These are phyloP conservation scores for Cercospora zeina DNA, from an alignment of 2,329 filamentous ascomycete species.

Conservation along the genomic window DNA sequence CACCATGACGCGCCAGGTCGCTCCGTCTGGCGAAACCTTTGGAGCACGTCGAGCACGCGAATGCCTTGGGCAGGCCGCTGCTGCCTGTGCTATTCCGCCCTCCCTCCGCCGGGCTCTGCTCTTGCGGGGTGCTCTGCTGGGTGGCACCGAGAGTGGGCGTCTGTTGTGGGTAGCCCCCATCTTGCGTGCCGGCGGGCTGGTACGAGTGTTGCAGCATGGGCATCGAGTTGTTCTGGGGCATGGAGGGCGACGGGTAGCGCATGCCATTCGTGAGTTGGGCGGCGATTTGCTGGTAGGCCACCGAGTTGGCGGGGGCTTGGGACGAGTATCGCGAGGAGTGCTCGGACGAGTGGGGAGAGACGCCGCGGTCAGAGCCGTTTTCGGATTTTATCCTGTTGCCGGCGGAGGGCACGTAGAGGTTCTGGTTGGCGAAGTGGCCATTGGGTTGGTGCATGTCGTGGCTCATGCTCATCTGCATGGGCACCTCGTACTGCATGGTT, in stretches of 20 bases:
- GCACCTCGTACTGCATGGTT: slow-evolving; percentile 45
- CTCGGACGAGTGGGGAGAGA: slow-evolving; percentile 57
- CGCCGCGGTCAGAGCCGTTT: slow-evolving; percentile 60
- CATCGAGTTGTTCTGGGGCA: slow-evolving; percentile 50
- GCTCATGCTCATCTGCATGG: slow-evolving; percentile 37
- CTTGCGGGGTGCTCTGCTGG: slow-evolving; percentile 40
- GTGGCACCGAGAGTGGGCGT: slow-evolving; percentile 39
- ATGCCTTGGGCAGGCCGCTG: slow-evolving; percentile 67
- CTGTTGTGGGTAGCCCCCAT: slow-evolving; percentile 46
- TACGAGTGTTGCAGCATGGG: slow-evolving; percentile 58
- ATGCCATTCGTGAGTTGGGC: slow-evolving; percentile 54
- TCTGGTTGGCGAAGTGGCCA: slow-evolving; percentile 44
- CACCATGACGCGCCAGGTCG: slow-evolving; percentile 92
- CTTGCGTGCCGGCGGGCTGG: slow-evolving; percentile 52
- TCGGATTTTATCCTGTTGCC: slow-evolving; percentile 57
- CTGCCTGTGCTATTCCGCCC: slow-evolving; percentile 44
- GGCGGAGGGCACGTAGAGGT: slow-evolving; percentile 51
- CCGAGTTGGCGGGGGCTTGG: slow-evolving; percentile 55
- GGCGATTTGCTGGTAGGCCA: slow-evolving; percentile 49
- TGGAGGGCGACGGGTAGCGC: slow-evolving; percentile 56
- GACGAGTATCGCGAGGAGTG: slow-evolving; percentile 59
- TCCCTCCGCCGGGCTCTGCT: slow-evolving; percentile 39
- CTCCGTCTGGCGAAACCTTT: slow-evolving; percentile 93
- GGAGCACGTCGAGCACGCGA: slow-evolving; percentile 82
- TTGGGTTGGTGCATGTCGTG: slow-evolving; percentile 36